phyloP scores from a whole-genome alignment of 768 basidiomycete species.

The Mycena galericulata region DNA sequence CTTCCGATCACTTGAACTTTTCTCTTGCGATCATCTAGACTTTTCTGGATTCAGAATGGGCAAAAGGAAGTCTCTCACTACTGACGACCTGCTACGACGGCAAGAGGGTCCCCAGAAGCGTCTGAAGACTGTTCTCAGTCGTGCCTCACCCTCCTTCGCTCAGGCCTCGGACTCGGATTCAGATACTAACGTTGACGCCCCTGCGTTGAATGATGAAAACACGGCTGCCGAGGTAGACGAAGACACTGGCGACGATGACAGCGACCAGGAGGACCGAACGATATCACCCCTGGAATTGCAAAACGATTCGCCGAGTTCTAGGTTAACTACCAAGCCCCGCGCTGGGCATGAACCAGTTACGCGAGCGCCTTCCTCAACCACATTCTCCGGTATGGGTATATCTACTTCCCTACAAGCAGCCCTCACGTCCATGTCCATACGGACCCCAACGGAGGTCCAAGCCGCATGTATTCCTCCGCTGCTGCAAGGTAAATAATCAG shows the following conservation, averaged over 20 bases:
- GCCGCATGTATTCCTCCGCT: constrained; percentile 90
- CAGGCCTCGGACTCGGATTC: not conserved
- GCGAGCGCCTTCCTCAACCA: constrained; percentile 44
- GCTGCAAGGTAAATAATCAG: constrained; percentile 68
- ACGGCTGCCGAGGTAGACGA: constrained; percentile 26
- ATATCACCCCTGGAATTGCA: constrained; percentile 11
- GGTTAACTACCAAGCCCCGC: constrained; percentile 22
- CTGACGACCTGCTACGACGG: constrained; percentile 60
- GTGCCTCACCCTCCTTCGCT: not conserved
- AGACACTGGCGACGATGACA: constrained; percentile 23
- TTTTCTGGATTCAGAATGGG: constrained; percentile 13
- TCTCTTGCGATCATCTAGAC: not conserved
- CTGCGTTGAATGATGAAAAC: constrained; percentile 29
- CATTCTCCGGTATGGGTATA: constrained; percentile 72
- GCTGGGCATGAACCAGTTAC: constrained; percentile 18
- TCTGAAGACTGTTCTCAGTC: constrained; percentile 40
- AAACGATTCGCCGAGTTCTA: constrained; percentile 5
- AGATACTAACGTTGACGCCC: not conserved
- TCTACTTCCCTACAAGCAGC: constrained; percentile 70
- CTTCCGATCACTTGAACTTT: too few relatives aligned
- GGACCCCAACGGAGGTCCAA: constrained; percentile 88
- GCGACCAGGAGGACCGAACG: constrained; percentile 7
- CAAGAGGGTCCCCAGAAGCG: constrained; percentile 58
- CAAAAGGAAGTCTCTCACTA: constrained; percentile 49
- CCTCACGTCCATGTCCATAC: constrained; percentile 87